Evolutionary conservation across 148 eudicot species (phyloP).

Genomic region (Oxyria digyna): DNA sequence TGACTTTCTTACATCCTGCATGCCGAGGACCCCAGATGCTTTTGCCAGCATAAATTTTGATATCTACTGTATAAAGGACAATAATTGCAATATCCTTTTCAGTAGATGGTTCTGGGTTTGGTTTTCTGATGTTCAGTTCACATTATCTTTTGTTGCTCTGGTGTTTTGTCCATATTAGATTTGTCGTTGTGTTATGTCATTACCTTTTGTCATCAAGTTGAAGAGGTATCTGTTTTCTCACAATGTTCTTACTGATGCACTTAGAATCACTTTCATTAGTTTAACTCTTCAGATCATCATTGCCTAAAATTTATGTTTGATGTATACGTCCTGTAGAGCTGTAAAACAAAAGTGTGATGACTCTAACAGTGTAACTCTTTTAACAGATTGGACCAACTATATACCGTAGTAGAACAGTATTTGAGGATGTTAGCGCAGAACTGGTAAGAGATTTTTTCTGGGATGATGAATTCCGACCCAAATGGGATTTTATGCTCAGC

Average conservation of each 20-base stretch:
- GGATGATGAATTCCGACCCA: conserved; percentile 93
- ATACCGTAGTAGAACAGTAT: conserved; percentile 77
- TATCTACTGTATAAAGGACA: neutral
- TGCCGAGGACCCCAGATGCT: neutral
- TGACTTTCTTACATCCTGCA: neutral
- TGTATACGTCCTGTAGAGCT: neutral
- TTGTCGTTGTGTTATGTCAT: neutral
- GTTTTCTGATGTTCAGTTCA: neutral
- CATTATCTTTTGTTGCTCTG: neutral
- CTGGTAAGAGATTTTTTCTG: conserved; percentile 93
- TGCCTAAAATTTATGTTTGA: neutral
- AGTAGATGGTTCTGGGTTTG: conserved; percentile 2
- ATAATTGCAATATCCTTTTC: neutral
- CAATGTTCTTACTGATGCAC: neutral
- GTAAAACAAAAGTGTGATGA: neutral
- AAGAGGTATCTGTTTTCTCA: neutral
- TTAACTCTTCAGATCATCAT: neutral
- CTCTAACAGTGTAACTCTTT: neutral
- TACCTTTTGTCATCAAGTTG: conserved; percentile 1
- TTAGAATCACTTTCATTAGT: neutral
- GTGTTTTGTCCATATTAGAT: neutral
- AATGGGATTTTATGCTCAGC: conserved; percentile 95
- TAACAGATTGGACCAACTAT: conserved; percentile 58
- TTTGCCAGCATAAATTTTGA: neutral
- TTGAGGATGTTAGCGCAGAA: conserved; percentile 84